Evolutionary conservation across 2,329 filamentous ascomycete genomes (phyloP).

Genomic region (Xenosphaeropsis pyriputrescens): DNA sequence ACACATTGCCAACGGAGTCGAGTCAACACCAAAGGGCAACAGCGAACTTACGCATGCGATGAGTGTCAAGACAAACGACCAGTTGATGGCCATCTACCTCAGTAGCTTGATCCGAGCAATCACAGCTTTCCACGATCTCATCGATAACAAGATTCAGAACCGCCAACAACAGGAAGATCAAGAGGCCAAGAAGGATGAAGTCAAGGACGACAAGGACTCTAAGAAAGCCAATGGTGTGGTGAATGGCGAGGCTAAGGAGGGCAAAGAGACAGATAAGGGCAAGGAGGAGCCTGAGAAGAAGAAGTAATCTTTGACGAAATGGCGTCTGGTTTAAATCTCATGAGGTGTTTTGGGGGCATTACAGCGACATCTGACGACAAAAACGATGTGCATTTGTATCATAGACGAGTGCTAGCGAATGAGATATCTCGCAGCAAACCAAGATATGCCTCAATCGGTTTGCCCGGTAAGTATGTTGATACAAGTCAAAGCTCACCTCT

Average conservation of each 20-base stretch:
- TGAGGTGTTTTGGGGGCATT: conserved; percentile 11
- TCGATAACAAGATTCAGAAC: conserved; percentile 99
- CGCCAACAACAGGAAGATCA: conserved; percentile 93
- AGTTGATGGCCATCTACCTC: conserved; percentile 96
- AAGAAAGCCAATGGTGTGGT: conserved; percentile 40
- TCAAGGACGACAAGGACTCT: conserved; percentile 45
- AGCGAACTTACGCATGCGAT: conserved; percentile 88
- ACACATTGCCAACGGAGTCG: conserved; percentile 28
- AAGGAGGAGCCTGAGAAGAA: conserved; percentile 41
- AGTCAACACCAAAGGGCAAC: conserved; percentile 39
- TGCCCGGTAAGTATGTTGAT: too few species aligned
- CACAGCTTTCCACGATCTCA: conserved; percentile 96
- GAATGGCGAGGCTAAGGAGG: conserved; percentile 32
- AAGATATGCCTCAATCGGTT: too few species aligned
- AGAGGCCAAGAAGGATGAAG: conserved; percentile 58
- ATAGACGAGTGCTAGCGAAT: conserved; percentile 16
- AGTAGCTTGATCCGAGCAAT: conserved; percentile 95
- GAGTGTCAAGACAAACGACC: conserved; percentile 98
- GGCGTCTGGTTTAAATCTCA: conserved; percentile 8
- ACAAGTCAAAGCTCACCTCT: neutral
- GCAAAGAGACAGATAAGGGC: conserved; percentile 31
- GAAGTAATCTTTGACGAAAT: conserved; percentile 15
- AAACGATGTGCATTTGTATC: conserved; percentile 16
- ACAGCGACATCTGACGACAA: conserved; percentile 9
- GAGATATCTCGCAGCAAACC: conserved; percentile 1